phyloP scores from a whole-genome alignment of 2,329 filamentous ascomycete species.

The Penicillium sp. region DNA sequence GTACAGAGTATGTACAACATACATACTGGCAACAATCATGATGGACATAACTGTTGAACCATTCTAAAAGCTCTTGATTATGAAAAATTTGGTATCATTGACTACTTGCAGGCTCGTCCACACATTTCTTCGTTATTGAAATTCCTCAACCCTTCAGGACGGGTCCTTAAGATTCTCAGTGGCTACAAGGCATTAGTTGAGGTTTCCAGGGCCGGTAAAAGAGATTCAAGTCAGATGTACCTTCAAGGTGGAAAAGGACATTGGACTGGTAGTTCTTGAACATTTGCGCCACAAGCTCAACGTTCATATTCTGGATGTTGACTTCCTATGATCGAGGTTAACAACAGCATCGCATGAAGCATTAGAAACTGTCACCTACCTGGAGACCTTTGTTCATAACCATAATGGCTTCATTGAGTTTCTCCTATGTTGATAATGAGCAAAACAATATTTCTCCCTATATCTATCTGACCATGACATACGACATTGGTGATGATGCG shows the following conservation, averaged over 20 bases:
- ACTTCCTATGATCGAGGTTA: constrained; percentile 66
- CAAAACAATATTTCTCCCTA: constrained; percentile 7
- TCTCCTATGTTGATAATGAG: constrained; percentile 63
- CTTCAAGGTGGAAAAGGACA: constrained; percentile 94
- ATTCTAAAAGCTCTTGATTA: neutral
- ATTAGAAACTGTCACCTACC: constrained; percentile 47
- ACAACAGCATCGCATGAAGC: neutral
- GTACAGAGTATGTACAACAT: too few relatives aligned
- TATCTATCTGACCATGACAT: constrained; percentile 41
- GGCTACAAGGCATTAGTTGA: constrained; percentile 51
- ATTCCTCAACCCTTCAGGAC: constrained; percentile 46
- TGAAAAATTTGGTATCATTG: neutral
- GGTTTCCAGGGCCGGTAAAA: neutral
- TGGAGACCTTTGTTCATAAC: constrained; percentile 91
- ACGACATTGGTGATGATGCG: constrained; percentile 98
- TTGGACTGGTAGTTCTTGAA: constrained; percentile 99
- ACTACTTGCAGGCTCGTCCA: constrained; percentile 9
- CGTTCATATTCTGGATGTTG: constrained; percentile 98
- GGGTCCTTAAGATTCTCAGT: constrained; percentile 82
- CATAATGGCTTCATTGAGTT: constrained; percentile 90
- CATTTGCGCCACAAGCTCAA: constrained; percentile 97
- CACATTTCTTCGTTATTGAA: constrained; percentile 13
- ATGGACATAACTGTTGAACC: neutral
- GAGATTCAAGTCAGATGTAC: constrained; percentile 49
- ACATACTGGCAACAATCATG: neutral